Conservation (phyloP, 768 basidiomycete species). For the Macrolepiota albuminosa region DNA sequence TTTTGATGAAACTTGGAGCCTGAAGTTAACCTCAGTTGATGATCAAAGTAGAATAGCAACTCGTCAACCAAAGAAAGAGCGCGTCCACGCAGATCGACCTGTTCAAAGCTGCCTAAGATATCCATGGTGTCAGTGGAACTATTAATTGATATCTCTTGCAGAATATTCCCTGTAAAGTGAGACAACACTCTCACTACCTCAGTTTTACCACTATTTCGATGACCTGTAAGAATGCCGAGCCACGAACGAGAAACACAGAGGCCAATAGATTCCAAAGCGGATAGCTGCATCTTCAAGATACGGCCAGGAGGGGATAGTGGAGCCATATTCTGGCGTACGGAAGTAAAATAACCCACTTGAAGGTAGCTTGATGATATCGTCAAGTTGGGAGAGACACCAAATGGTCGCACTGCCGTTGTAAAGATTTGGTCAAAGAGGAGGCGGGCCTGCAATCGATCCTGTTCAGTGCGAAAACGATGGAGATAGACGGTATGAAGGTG, state of each 20-base stretch:
- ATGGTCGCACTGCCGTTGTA: slow-evolving; percentile 19
- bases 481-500: slow-evolving; percentile 74
- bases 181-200: slow-evolving; percentile 67
- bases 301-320: slow-evolving; percentile 38
- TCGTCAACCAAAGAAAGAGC: slow-evolving; percentile 34
- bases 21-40: slow-evolving; percentile 28
- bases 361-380: slow-evolving; percentile 44
- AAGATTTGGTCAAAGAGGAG: slow-evolving; percentile 54
- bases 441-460: slow-evolving; percentile 55
- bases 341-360: slow-evolving; percentile 63
- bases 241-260: slow-evolving; percentile 72
- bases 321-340: slow-evolving; percentile 30
- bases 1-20: slow-evolving; percentile 25
- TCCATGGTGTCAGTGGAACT: slow-evolving; percentile 90
- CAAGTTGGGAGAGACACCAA: slow-evolving; percentile 27
- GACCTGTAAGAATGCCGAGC: slow-evolving; percentile 87
- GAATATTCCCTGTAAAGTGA: slow-evolving; percentile 56
- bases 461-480: slow-evolving; percentile 74
- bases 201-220: slow-evolving; percentile 74
- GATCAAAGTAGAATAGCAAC: slow-evolving; percentile 33
- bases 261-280: slow-evolving; percentile 70
- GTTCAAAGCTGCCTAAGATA: slow-evolving; percentile 94
- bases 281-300: slow-evolving; percentile 57
- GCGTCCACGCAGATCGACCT: slow-evolving; percentile 58
- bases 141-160: slow-evolving; percentile 76